Base-by-base conservation (phyloP, 2,329 filamentous ascomycete genomes). In the Penicillium polonicum region DNA sequence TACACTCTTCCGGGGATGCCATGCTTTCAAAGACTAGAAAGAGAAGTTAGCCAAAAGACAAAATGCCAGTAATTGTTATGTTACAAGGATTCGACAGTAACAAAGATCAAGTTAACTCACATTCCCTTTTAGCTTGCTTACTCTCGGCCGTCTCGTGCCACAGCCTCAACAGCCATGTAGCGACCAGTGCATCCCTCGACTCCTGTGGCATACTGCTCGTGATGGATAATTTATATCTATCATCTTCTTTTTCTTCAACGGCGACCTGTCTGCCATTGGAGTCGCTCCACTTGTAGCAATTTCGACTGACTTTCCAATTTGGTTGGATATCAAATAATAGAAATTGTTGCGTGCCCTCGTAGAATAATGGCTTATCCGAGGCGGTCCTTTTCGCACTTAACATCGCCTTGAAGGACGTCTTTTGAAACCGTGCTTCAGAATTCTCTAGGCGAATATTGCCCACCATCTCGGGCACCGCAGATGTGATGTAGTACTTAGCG, bases 121-220 rank as follows among this genome's bases (percentile, higher is more conserved):
- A 49, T 46, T 62, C 59, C 36, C 48, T 57, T 27, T 54, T 64
- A 13, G 62, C 61, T 29, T 62, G 27, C 25, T 46, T 64, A 36
- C 61, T 65, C 46, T 65, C 62, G 2, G 61, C 59, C 6, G 45
- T 60, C 8, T 64, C 57, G 25, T 52, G 48, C 62, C 62, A 65
- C 23, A 60, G n/a, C 44, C 61, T 49, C 41, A 65, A 51, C 10
- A 63, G 19, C 61, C 62, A 65, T n/a, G 54, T 31, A 13, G 59
- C 62, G 19, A 62, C 55, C 43, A 64, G 17, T n/a, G 59, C 59
- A 57, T 65, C 61, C 46, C 49, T 62, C 33, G 52, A 33, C 7
- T 53, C 55, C 41, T 41, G 33, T 19, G 25, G 7, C 55, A 64
- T 53, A 23, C 27, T 25, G 5, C 5, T 49, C 13, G 48, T 55